Base-by-base conservation (phyloP, 169 alveolate genomes). In the Babesia caballi region DNA sequence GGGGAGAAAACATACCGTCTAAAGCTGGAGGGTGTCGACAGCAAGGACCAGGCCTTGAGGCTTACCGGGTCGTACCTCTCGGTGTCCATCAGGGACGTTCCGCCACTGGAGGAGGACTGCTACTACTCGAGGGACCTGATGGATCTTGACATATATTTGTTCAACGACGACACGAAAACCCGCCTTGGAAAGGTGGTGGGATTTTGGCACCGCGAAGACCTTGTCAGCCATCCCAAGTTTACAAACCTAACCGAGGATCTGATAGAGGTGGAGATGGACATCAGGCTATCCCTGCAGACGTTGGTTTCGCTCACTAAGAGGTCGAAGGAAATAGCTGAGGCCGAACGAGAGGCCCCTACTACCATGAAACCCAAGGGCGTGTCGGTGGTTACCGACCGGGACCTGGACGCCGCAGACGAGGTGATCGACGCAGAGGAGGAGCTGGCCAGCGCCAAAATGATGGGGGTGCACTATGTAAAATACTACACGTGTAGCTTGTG, bases 11-110 rank as follows among this genome's bases (percentile, higher is more conserved):
- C 52, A 2, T 78, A 78, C 33, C 58, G 66, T 9, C 59, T 78
- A 25, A 78, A 78, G 33, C 52, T 78, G 32, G 83, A 78, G 35
- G 87, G 87, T 9, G 51, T 78, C 17, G 83, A 78, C 51, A 68
- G 76, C 61, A 40, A 40, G 36, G 83, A 58, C 46, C 83, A 78
- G 61, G 73, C 87, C 8, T 38, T 49, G 46, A 67, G 87, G 40
- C 46, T 78, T 2, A 56, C 32, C n/a, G 81, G 81, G 27, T 42
- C 87, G 1, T 69, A 69, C 40, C 46, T 78, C 7, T 63, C 87
- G 3, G 77, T 78, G 4, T 59, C 83, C 15, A 61, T 67, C 41
- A 27, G 69, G 28, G 75, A 59, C 27, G 69, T 78, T 6, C 77
- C 82, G 21, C 83, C 83, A 9, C 70, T 69, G 12, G 77, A 78